Conservation (phyloP, 1,284 basidiomycete species). For the Heliocybe sulcata region DNA sequence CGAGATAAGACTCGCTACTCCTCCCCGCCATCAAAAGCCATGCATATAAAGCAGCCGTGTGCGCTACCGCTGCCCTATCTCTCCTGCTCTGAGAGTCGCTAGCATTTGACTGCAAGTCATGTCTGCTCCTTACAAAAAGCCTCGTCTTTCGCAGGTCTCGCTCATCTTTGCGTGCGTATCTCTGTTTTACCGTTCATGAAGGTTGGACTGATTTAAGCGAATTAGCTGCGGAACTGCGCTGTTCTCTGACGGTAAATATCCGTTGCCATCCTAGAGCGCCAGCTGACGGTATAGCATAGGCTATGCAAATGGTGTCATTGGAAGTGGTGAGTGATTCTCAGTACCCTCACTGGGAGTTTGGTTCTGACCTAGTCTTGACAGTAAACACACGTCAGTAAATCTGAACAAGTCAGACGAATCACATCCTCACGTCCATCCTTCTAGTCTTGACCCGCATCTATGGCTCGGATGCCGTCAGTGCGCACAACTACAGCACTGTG, state of each 20-base stretch:
- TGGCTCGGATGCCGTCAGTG: slow-evolving; percentile 38
- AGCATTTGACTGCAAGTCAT: background rate
- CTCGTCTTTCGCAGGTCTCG: slow-evolving; percentile 44
- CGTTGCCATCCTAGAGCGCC: slow-evolving; percentile 6
- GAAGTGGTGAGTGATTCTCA: slow-evolving; percentile 44
- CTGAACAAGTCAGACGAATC: background rate
- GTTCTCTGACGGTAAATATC: slow-evolving; percentile 69
- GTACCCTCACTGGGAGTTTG: background rate
- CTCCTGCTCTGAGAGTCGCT: background rate
- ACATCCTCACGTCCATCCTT: slow-evolving; percentile 6
- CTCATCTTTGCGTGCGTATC: slow-evolving; percentile 70
- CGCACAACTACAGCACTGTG: slow-evolving; percentile 50
- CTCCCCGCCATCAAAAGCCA: background rate
- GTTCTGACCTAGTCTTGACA: slow-evolving; percentile 15
- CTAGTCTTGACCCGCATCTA: slow-evolving; percentile 63
- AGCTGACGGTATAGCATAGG: slow-evolving; percentile 31
- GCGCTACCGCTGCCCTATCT: background rate
- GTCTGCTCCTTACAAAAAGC: slow-evolving; percentile 11
- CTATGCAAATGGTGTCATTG: slow-evolving; percentile 80
- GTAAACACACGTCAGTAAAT: slow-evolving; percentile 53
- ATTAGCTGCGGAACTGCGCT: slow-evolving; percentile 75
- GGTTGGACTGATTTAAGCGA: background rate
- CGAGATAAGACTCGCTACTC: background rate
- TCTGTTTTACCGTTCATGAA: background rate
- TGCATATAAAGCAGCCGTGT: background rate